phyloP scores from a whole-genome alignment of 805 yeast species.

The Lachancea sp. region DNA sequence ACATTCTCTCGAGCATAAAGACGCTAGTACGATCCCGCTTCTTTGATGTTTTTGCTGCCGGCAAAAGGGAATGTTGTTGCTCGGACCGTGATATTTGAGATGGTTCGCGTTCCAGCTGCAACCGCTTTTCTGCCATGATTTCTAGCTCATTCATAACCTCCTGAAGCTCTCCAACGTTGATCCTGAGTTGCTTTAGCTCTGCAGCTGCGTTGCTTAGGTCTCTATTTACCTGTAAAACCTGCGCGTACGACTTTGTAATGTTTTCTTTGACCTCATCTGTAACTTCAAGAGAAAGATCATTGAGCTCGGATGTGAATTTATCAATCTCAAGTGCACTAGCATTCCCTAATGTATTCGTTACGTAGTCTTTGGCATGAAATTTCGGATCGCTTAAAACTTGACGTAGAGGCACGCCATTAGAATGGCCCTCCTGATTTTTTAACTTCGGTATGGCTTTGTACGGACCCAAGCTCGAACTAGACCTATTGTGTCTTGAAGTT shows the following conservation, averaged over 20 bases:
- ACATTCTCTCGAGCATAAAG: constrained; percentile 65
- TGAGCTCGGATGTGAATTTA: constrained; percentile 52
- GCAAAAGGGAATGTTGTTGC: constrained; percentile 17
- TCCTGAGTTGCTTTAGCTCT: constrained; percentile 57
- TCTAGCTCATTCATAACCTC: constrained; percentile 54
- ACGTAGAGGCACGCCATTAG: constrained; percentile 18
- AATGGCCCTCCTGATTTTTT: constrained; percentile 16
- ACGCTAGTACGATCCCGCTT: constrained; percentile 60
- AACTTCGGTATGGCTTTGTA: constrained; percentile 2
- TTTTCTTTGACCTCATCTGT: constrained; percentile 52
- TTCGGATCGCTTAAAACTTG: constrained; percentile 34
- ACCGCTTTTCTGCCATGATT: constrained; percentile 52
- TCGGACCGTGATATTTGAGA: constrained; percentile 9
- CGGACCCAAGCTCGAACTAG: not conserved
- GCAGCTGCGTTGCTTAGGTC: constrained; percentile 59
- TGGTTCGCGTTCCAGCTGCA: constrained; percentile 37
- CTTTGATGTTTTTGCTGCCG: constrained; percentile 17
- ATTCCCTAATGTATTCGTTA: constrained; percentile 46
- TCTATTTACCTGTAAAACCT: constrained; percentile 51
- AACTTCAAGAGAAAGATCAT: constrained; percentile 43
- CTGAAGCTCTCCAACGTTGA: constrained; percentile 51
- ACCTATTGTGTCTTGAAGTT: constrained; percentile 1
- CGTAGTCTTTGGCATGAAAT: constrained; percentile 45
- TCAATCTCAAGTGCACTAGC: constrained; percentile 71
- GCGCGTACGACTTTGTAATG: constrained; percentile 57